These are phyloP conservation scores for Anisodus tanguticus DNA, from an alignment of 257 asterid genomes.

Conservation along the genomic window DNA sequence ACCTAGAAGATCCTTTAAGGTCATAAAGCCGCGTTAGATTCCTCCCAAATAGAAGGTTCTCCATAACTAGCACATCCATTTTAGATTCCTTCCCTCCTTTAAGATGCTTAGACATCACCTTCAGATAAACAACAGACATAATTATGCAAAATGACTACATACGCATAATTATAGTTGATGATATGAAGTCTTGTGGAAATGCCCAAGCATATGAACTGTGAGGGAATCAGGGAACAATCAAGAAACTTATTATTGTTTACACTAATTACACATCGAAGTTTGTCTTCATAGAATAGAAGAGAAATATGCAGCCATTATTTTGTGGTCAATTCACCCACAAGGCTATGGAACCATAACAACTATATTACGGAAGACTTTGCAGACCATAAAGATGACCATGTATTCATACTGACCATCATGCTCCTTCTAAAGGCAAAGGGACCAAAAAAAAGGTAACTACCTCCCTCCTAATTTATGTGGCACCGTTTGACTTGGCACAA, in stretches of 20 bases:
- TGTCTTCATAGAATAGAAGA: not conserved
- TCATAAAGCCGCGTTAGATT: conserved; percentile 83
- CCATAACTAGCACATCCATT: conserved; percentile 95
- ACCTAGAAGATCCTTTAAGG: conserved; percentile 94
- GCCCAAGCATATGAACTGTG: conserved; percentile 21
- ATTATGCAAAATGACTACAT: not conserved
- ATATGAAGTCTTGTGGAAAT: not conserved
- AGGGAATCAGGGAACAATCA: not conserved
- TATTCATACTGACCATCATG: not conserved
- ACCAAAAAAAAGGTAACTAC: not conserved
- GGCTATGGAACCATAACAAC: not conserved
- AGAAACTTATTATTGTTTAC: not conserved
- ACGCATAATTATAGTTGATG: conserved; percentile 1
- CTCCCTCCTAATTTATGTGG: too few species aligned
- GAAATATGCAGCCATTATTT: not conserved
- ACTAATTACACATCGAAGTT: conserved; percentile 11
- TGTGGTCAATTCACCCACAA: conserved; percentile 18
- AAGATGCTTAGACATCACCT: conserved; percentile 78
- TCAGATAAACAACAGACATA: conserved; percentile 38
- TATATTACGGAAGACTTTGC: conserved; percentile 8
- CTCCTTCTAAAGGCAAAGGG: not conserved
- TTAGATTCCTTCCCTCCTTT: conserved; percentile 94
- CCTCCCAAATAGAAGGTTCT: conserved; percentile 89
- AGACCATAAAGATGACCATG: conserved; percentile 3
- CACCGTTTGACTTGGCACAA: too few species aligned